Evolutionary conservation across 306 rosid genomes (phyloP), one percentile per base, ranked within the genome.

Genomic region (Luffa acutangula): DNA sequence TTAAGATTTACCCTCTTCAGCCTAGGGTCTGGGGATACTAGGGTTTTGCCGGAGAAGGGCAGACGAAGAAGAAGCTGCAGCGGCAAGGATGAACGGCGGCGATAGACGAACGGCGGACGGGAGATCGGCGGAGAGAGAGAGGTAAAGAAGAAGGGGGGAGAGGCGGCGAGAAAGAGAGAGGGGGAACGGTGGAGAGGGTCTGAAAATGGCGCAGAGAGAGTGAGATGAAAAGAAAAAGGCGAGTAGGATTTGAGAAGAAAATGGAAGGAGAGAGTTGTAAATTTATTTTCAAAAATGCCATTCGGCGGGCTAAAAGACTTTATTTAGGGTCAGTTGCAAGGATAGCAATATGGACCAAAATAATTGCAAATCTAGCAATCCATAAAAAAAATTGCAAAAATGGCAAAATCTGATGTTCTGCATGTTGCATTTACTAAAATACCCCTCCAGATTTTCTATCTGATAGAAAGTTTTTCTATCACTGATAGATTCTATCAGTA

Each of bases 1-100:
- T 79, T 37, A 7, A 34, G 69, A 77, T 82, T 80, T 69, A n/a
- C 75, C 66, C 51, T 11, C 63, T 75, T 69, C 75, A 41, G 2
- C 2, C 20, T 5, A 71, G 21, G 37, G 37, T 72, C 42, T 45
- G 5, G 41, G 21, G 43, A 72, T 48, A 12, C 43, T 72, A 72
- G 77, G 77, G 77, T 72, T 72, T 72, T 72, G 37, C 56, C 21
- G 58, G 25, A 48, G 77, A 72, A 21, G 6, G 31, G 33, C 9
- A 12, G 43, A 72, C 20, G 76, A 45, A 72, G 41, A 45, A 7
- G 46, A 9, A 70, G 56, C 17, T 10, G 46, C 7, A 60, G 7
- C 36, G 41, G 41, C 34, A 60, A 12, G 12, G 3, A 60, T 7
- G 5, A 37, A 14, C 43, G 15, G 43, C 15, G 67, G 20, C 3